phyloP scores from a whole-genome alignment of 345 rosid genomes.

The Syzygium jambos region DNA sequence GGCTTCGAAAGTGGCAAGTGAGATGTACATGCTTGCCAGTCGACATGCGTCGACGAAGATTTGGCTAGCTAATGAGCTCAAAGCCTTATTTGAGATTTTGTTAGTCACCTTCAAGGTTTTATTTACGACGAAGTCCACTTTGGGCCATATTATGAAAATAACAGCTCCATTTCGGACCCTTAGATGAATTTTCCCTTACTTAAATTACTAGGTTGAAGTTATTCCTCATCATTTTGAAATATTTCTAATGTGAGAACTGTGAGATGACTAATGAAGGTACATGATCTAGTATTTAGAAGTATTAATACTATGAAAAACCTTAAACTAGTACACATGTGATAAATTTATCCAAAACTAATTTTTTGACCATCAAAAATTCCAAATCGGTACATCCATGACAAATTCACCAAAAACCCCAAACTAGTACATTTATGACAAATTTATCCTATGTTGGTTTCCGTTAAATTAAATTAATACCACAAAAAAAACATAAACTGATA shows the following conservation, averaged over 20 bases:
- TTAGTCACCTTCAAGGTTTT: not conserved
- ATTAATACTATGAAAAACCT: no score
- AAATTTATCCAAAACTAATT: no score
- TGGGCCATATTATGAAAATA: not conserved
- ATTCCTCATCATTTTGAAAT: not conserved
- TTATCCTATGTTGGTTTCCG: no score
- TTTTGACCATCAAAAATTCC: no score
- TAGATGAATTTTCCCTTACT: not conserved
- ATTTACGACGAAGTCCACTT: not conserved
- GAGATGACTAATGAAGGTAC: not conserved
- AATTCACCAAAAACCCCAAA: no score
- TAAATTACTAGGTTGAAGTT: not conserved
- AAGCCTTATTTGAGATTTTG: not conserved
- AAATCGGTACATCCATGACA: no score
- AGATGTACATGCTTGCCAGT: no score
- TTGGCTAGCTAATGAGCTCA: not conserved
- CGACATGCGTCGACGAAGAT: no score
- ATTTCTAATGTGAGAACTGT: not conserved
- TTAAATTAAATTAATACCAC: no score
- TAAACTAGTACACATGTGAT: no score
- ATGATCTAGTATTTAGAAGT: not conserved
- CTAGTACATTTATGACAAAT: no score
- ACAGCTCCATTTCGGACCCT: not conserved
- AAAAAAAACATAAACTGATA: no score
- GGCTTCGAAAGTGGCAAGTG: not conserved